Base-by-base conservation (phyloP, 768 basidiomycete genomes). In the Leccinellum rugosiceps region DNA sequence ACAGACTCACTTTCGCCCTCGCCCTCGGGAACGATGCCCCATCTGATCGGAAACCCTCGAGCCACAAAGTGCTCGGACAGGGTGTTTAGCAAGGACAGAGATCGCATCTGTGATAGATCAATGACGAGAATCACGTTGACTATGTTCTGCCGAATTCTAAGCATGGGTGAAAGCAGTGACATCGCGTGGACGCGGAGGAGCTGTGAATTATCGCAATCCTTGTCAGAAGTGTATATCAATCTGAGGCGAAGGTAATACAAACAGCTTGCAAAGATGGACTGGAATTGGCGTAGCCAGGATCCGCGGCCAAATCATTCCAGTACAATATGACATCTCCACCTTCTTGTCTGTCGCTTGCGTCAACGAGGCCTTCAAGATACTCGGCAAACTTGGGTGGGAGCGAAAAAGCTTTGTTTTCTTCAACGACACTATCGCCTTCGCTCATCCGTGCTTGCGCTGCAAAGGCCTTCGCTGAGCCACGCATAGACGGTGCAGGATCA, bases 291-390 rank as follows among this genome's bases (percentile, higher is more conserved):
- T 88, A 88, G 52, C 85, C 78, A 41, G 74, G 77, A 71, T 98
- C 97, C 60, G 83, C 89, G 74, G 92, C 88, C 19, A 98, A 72
- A 63, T 99, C 87, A 70, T 98, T 99, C 87, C 88, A 90, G 84
- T 91, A 98, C 1, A 86, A 67, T 38, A 95, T 80, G 4, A 89
- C 78, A 34, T 74, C 78, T 0, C 87, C 92, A 2, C 82, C 92
- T 68, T 99, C 97, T 3, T 68, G 65, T 17, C 91, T 77, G 72
- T 99, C 96, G 57, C 90, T 93, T 1, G 94, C 88, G 71, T 98
- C 97, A 56, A 96, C 88, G n/a, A 97, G 62, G 1, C 87, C 91
- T 53, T 90, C 88, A 4, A 72, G 60, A 28, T 62, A 68, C 35
- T 69, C 72, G 5, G 65, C 48, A 47, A 54, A 26, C 50, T 68